Conservation (phyloP, 2,329 filamentous ascomycete genomes). For the Diaporthe ampelina region DNA sequence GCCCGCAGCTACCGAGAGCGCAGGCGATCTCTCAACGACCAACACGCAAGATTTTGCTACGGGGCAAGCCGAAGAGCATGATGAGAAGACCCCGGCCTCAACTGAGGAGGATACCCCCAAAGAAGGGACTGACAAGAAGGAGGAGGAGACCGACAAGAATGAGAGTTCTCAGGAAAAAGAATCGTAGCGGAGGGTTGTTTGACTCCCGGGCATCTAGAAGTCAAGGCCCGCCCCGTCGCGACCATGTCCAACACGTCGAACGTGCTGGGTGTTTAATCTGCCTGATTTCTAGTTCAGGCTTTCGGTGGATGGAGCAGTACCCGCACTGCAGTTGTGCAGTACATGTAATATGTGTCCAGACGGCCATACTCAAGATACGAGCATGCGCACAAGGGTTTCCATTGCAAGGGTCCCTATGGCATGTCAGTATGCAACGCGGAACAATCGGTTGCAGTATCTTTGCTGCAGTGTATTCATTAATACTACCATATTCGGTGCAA, state of each 20-base stretch:
- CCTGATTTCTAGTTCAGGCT: neutral
- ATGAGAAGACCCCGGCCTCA: constrained; percentile 38
- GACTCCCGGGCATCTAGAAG: neutral
- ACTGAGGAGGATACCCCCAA: constrained; percentile 24
- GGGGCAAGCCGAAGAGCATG: constrained; percentile 40
- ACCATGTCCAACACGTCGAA: constrained; percentile 5
- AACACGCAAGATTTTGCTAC: constrained; percentile 37
- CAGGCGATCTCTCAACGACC: constrained; percentile 39
- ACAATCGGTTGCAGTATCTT: neutral
- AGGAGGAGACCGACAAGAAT: constrained; percentile 39
- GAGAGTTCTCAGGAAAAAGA: constrained; percentile 39
- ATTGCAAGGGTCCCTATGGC: neutral
- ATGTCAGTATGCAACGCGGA: neutral
- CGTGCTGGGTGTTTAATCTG: neutral
- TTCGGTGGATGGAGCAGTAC: neutral
- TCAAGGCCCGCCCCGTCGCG: neutral
- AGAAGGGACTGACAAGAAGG: neutral
- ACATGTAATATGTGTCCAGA: constrained; percentile 5
- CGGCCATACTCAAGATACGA: constrained; percentile 6
- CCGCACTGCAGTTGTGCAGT: neutral
- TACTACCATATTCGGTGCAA: constrained; percentile 12
- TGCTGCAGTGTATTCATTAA: constrained; percentile 28
- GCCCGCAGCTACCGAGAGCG: constrained; percentile 37
- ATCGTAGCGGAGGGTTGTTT: neutral
- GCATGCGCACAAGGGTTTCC: neutral